phyloP scores from a whole-genome alignment of 2,329 filamentous ascomycete genomes.

The Zymoseptoria passerinii region DNA sequence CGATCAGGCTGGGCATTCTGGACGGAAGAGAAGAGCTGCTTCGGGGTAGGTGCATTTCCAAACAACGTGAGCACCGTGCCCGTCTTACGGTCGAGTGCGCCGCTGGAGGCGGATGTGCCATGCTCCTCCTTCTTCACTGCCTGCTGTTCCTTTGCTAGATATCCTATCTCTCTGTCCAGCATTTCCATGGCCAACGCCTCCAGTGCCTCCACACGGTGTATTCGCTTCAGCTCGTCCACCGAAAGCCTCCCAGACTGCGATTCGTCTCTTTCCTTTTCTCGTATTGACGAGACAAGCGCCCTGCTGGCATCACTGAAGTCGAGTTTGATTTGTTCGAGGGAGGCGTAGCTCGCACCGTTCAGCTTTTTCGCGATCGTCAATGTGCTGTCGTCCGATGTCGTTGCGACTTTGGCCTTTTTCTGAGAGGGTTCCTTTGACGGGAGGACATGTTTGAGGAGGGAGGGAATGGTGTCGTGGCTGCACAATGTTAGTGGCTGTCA shows the following conservation, averaged over 20 bases:
- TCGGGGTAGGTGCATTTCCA: slow-evolving; percentile 64
- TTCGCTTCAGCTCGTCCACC: slow-evolving; percentile 31
- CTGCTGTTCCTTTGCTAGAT: slow-evolving; percentile 6
- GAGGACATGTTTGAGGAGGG: slow-evolving; percentile 37
- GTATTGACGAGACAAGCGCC: slow-evolving; percentile 31
- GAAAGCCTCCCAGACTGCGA: slow-evolving; percentile 22
- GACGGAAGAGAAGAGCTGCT: slow-evolving; percentile 80
- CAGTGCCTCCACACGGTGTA: slow-evolving; percentile 26
- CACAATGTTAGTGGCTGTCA: slow-evolving; percentile 8
- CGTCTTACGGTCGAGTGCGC: slow-evolving; percentile 26
- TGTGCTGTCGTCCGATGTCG: slow-evolving; percentile 16
- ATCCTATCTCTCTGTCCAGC: slow-evolving; percentile 23
- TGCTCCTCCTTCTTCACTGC: slow-evolving; percentile 14
- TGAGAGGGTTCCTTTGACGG: slow-evolving; percentile 32
- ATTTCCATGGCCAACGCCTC: slow-evolving; percentile 22
- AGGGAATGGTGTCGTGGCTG: slow-evolving; percentile 37
- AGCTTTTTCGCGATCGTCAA: slow-evolving; percentile 34
- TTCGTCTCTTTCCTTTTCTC: slow-evolving; percentile 20
- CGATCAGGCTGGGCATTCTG: slow-evolving; percentile 34
- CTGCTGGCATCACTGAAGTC: slow-evolving; percentile 36
- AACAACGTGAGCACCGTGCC: slow-evolving; percentile 65
- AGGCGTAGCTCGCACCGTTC: slow-evolving; percentile 32
- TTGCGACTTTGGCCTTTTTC: slow-evolving; percentile 39
- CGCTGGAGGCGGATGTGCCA: background rate
- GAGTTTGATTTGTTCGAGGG: slow-evolving; percentile 34